Base-by-base conservation (phyloP, 2,329 filamentous ascomycete genomes). In the Xylariaceae sp. region DNA sequence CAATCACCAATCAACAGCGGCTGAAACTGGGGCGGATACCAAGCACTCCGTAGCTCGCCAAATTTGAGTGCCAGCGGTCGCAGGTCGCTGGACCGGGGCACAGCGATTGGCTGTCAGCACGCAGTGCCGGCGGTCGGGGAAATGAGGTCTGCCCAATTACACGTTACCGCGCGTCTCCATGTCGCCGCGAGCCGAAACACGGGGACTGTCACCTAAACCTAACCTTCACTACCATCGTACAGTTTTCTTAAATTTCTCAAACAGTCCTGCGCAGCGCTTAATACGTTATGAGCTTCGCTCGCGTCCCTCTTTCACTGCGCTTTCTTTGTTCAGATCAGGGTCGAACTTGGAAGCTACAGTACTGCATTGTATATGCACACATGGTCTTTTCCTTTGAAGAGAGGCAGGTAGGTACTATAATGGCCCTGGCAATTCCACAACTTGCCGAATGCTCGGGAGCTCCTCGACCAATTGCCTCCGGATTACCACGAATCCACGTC, bases 151-250 rank as follows among this genome's bases (percentile, higher is more conserved):
- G 17, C 22, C 57, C 56, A 60, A 58, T 60, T 38, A 54, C 40
- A 52, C 10, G 36, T 50, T 53, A 53, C 56, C 57, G 56, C 57
- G 57, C 57, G 55, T 57, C 51, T 56, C 40, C 34, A 27, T 41
- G 17, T 17, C 35, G 37, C 43, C 25, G 44, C 23, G 37, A 42
- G 32, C 32, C 52, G 50, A 58, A 58, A 60, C 56, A 45, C 36
- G 23, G 53, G 29, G 47, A 39, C 35, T 45, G 47, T 23, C 22
- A 33, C 19, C 39, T 44, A 5, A 32, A 34, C 27, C n/a, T n/a
- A n/a, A 37, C 35, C 20, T 38, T 27, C 22, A 36, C 22, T n/a
- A n/a, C n/a, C n/a, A n/a, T n/a, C n/a, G n/a, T n/a, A n/a, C n/a
- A n/a, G n/a, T n/a, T n/a, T n/a, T n/a, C n/a, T n/a, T n/a, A 27